Evolutionary conservation across 768 basidiomycete species (phyloP).

Genomic region (Termitomyces heimii): DNA sequence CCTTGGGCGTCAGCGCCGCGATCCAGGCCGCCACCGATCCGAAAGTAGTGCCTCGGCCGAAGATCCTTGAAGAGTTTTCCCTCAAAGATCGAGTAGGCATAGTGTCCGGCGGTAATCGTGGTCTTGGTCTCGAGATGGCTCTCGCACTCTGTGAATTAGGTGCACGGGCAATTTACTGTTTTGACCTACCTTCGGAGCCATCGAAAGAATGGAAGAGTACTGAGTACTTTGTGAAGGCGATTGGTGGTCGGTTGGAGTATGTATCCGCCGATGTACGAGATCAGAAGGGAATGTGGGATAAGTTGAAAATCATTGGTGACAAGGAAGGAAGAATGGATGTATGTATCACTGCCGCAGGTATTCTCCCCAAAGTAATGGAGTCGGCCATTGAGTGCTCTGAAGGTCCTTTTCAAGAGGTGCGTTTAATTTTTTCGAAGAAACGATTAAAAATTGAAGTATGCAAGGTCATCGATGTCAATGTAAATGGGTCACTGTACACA

Average conservation of each 20-base stretch:
- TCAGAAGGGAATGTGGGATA: conserved; percentile 52
- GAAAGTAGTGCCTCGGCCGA: conserved; percentile 30
- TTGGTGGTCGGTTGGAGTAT: conserved; percentile 50
- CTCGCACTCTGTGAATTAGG: conserved; percentile 59
- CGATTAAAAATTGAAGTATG: neutral
- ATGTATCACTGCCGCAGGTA: conserved; percentile 72
- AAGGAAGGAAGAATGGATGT: conserved; percentile 22
- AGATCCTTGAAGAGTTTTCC: conserved; percentile 24
- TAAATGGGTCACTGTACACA: conserved; percentile 45
- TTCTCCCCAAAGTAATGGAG: conserved; percentile 41
- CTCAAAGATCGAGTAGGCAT: neutral
- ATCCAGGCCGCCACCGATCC: conserved; percentile 32
- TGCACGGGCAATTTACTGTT: conserved; percentile 59
- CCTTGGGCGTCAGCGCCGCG: conserved; percentile 61
- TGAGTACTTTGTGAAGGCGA: conserved; percentile 38
- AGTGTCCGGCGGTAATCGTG: neutral
- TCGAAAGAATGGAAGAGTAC: conserved; percentile 52
- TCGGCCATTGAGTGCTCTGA: conserved; percentile 60
- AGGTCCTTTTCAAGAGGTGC: conserved; percentile 51
- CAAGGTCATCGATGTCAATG: conserved; percentile 65
- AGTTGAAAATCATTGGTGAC: conserved; percentile 53
- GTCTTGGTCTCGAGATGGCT: neutral
- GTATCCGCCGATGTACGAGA: conserved; percentile 57
- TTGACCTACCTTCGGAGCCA: conserved; percentile 51
- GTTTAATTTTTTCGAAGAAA: neutral